These are phyloP conservation scores for Penicillium sp. DNA, from an alignment of 2,329 filamentous ascomycete genomes.

Conservation along the genomic window DNA sequence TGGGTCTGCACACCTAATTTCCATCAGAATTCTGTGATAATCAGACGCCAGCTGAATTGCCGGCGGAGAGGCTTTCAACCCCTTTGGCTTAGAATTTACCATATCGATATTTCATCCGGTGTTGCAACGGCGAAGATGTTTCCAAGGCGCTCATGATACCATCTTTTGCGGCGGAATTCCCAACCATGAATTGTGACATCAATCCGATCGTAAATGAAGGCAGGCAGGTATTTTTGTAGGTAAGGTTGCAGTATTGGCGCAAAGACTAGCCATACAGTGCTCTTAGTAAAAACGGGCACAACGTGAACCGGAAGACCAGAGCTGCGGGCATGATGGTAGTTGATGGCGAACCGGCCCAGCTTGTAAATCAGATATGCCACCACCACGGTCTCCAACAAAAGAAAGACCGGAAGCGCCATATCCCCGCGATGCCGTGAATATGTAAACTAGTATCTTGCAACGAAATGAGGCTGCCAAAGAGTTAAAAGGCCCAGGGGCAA, in stretches of 20 bases:
- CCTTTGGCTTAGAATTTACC: constrained; percentile 8
- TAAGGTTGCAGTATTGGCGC: constrained; percentile 23
- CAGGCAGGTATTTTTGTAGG: constrained; percentile 31
- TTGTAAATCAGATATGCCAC: background rate
- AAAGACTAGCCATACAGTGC: constrained; percentile 34
- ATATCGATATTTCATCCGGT: constrained; percentile 22
- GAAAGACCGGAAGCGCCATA: background rate
- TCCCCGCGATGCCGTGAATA: too few relatives aligned
- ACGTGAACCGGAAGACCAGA: constrained; percentile 31
- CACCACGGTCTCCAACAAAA: background rate
- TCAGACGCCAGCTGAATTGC: too few relatives aligned
- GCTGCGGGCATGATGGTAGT: constrained; percentile 21
- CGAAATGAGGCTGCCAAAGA: too few relatives aligned
- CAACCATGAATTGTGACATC: constrained; percentile 36
- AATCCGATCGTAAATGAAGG: constrained; percentile 27
- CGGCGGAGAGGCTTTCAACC: too few relatives aligned
- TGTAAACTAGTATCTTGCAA: too few relatives aligned
- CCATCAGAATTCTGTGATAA: background rate
- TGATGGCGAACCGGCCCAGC: background rate
- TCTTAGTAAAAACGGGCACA: constrained; percentile 26
- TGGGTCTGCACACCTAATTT: constrained; percentile 34
- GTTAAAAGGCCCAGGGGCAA: background rate
- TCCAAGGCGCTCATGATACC: constrained; percentile 32
- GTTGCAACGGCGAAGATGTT: constrained; percentile 39
- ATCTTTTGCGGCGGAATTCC: constrained; percentile 36